Evolutionary conservation across 495 filamentous ascomycete genomes (phyloP), one percentile per base, ranked within the genome.

Genomic region (Penicillium coprophilum): DNA sequence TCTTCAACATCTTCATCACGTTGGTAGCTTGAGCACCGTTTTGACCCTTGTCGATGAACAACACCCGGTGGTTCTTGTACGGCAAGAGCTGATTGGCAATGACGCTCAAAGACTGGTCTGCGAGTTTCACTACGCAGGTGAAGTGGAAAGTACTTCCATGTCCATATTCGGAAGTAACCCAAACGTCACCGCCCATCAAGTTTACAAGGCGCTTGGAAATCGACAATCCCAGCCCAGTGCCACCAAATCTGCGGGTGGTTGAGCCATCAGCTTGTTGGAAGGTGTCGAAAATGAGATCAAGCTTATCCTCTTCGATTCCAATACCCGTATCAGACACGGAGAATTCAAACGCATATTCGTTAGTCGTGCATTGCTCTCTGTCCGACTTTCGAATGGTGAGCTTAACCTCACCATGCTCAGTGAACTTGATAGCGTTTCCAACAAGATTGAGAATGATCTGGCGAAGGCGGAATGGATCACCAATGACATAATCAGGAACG

Each of bases 231-330:
- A 99, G 82, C 53, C 94, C 94, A 24, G 94, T 99, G 61, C 94
- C 94, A 67, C 94, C 94, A 67, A 99, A 99, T 63, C 95, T 91
- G 36, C 94, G 82, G 10, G 94, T 99, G 64, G 95, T 99, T 9
- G 93, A 97, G 31, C 94, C 94, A 74, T 99, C 94, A 10, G 94
- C 94, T 76, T 99, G 94, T 66, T 96, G 95, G 85, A 99, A 99
- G 13, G 94, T 99, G 72, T 97, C 94, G 69, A 99, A 99, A 70
- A 99, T 99, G 55, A 97, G 75, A 69, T 97, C 92, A 24, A 97
- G 84, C 76, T 99, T 99, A 68, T 97, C 94, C 47, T 87, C 81
- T 67, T 93, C 90, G 58, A 99, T 97, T 62, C 94, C 94, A 66
- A 99, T 99, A 50, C 94, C 94, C 23, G 95, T 99, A 67, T 99